A percentile compares a stretch with the other conserved stretches of the same genome.
Conservation (phyloP, 768 basidiomycete genomes). For the Boletus eberwhitei region DNA sequence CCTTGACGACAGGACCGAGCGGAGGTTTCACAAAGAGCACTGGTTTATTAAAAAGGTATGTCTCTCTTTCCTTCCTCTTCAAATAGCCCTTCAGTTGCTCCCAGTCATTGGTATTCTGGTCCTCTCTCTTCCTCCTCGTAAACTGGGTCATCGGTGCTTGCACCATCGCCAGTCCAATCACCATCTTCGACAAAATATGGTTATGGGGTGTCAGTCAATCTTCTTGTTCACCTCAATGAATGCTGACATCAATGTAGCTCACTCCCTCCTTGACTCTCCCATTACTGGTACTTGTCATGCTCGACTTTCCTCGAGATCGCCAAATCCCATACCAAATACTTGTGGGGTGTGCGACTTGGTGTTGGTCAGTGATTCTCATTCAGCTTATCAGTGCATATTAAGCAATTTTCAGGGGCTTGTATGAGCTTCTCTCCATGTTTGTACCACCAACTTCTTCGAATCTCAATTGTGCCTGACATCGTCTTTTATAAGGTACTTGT, state of each 20-base stretch:
- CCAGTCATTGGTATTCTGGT: constrained; percentile 57
- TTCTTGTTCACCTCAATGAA: constrained; percentile 1
- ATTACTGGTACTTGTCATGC: constrained; percentile 60
- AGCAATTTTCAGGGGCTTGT: constrained; percentile 46
- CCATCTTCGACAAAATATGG: constrained; percentile 56
- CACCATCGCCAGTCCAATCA: constrained; percentile 44
- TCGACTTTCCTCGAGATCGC: constrained; percentile 68
- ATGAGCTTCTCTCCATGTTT: constrained; percentile 51
- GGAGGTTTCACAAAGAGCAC: constrained; percentile 55
- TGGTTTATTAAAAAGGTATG: constrained; percentile 66
- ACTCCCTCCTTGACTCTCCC: constrained; percentile 61
- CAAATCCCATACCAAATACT: constrained; percentile 59
- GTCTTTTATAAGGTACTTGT: constrained; percentile 36
- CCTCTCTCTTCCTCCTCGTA: constrained; percentile 57
- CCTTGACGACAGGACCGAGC: constrained; percentile 54
- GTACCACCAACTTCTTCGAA: constrained; percentile 4
- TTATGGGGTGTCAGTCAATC: constrained; percentile 48
- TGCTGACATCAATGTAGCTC: constrained; percentile 35
- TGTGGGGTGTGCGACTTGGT: constrained; percentile 58
- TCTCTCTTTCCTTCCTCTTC: background rate
- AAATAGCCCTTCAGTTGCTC: background rate
- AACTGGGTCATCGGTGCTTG: constrained; percentile 66
- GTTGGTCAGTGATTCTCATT: constrained; percentile 43
- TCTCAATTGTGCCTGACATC: constrained; percentile 9
- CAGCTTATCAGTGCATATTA: constrained; percentile 7